These are phyloP conservation scores for Amanita phalloides DNA, from an alignment of 768 basidiomycete species.

Conservation along the genomic window DNA sequence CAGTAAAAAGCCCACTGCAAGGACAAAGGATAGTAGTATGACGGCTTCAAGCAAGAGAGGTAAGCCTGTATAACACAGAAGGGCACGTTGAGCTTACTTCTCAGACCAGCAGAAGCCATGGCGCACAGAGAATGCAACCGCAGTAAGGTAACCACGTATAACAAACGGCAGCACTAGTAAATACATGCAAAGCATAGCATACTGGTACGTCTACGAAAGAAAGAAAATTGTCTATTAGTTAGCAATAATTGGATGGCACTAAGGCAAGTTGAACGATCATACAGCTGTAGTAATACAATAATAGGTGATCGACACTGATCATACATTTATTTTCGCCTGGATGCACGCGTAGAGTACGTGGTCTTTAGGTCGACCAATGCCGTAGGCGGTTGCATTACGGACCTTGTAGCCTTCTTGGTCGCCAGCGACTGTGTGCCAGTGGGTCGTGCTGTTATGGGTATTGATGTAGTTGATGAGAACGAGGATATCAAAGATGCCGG, in stretches of 20 bases:
- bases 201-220: background rate
- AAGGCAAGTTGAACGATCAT: background rate
- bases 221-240: background rate
- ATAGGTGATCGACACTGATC: too few relatives aligned
- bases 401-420: background rate
- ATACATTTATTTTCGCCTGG: constrained; percentile 3
- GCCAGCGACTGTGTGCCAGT: background rate
- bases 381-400: background rate
- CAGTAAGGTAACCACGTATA: background rate
- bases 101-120: constrained; percentile 64
- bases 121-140: background rate
- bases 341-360: background rate
- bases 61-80: constrained; percentile 2
- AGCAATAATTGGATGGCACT: background rate
- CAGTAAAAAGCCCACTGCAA: constrained; percentile 95
- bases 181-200: background rate
- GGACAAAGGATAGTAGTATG: constrained; percentile 92
- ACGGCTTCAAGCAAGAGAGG: constrained; percentile 48
- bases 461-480: constrained; percentile 21
- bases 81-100: constrained; percentile 37
- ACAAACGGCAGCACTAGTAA: background rate
- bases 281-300: constrained; percentile 1
- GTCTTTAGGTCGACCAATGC: constrained; percentile 1
- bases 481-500: constrained; percentile 30
- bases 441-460: constrained; percentile 6